Base-by-base conservation (phyloP, 306 rosid species). In the Cucumis hystrix region DNA sequence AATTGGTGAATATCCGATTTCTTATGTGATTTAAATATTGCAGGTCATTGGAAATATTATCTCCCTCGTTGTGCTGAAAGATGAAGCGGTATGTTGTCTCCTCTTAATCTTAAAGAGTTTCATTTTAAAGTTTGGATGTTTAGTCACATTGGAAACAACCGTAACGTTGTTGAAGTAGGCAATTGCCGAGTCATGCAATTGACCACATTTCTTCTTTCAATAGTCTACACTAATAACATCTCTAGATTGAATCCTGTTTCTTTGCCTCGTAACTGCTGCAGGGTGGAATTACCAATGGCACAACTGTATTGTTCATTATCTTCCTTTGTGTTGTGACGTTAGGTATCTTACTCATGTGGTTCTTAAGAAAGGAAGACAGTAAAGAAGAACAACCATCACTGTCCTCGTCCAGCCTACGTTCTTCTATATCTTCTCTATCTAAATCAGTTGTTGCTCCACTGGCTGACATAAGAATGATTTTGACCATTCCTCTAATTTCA, bases 41-140 rank as follows among this genome's bases (percentile, higher is more conserved):
- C 97, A 95, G 98, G 82, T 92, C 74, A 84, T 95, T 79, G 98
- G 98, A 80, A 95, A 95, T 90, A 93, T 95, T 61, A 20, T 95
- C 68, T 82, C 98, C 52, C 96, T 88, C 41, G 89, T 91, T 59
- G 80, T 95, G 69, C 86, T 95, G 41, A 88, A 78, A 41, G 85
- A 89, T 77, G 93, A 85, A 81, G 79, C 86, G 80, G 98, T 92
- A 84, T 21, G 89, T 80, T 74, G 59, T 57, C 5, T 74, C 51
- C 62, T 81, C 58, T 60, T 78, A 54, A 71, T 60, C 86, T 76
- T 75, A 14, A 61, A 30, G 25, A 35, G 75, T 77, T 76, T 58
- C 39, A 25, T 60, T 60, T 60, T 60, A 51, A 28, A 10, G 62
- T 21, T 40, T 5, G 35, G 33, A 10, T 3, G 28, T 40, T 40